phyloP scores from a whole-genome alignment of 2,329 filamentous ascomycete species.

The Fragosphaeria purpurea region DNA sequence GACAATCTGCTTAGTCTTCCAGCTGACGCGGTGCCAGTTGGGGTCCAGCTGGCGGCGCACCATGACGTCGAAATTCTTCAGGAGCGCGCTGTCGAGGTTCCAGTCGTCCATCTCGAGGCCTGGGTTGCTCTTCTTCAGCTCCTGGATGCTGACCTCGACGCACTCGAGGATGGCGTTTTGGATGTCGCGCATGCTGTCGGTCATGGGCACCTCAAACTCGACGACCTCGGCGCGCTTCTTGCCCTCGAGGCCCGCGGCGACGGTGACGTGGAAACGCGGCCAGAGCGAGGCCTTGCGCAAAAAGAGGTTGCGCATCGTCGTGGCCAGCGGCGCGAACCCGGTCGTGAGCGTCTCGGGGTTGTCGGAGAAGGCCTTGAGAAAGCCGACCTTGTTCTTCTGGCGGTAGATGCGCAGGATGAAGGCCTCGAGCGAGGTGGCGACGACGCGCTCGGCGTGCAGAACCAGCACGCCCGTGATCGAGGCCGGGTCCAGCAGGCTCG shows the following conservation, averaged over 20 bases:
- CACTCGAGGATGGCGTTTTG: constrained; percentile 94
- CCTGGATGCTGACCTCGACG: constrained; percentile 86
- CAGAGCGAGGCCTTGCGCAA: constrained; percentile 80
- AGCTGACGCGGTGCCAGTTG: constrained; percentile 94
- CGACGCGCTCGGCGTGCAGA: constrained; percentile 77
- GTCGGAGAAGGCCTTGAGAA: constrained; percentile 93
- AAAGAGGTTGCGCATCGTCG: constrained; percentile 88
- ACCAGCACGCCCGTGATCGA: constrained; percentile 80
- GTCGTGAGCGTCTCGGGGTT: constrained; percentile 81
- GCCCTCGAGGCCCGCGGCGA: constrained; percentile 82
- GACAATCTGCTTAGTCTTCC: constrained; percentile 90
- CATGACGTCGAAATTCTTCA: constrained; percentile 84
- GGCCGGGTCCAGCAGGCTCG: constrained; percentile 68
- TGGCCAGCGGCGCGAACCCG: constrained; percentile 78
- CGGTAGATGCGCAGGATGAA: constrained; percentile 92
- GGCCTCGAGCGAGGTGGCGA: constrained; percentile 82
- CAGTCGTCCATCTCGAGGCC: constrained; percentile 94
- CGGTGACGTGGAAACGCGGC: constrained; percentile 85
- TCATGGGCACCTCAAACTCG: constrained; percentile 93
- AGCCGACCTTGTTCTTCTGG: constrained; percentile 87
- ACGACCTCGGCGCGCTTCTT: constrained; percentile 93
- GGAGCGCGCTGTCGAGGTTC: constrained; percentile 86
- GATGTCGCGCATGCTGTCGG: constrained; percentile 82
- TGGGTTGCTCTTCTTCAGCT: constrained; percentile 82
- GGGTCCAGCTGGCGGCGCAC: constrained; percentile 85